Evolutionary conservation across 768 basidiomycete species (phyloP).

Genomic region (Gyrodon lividus): DNA sequence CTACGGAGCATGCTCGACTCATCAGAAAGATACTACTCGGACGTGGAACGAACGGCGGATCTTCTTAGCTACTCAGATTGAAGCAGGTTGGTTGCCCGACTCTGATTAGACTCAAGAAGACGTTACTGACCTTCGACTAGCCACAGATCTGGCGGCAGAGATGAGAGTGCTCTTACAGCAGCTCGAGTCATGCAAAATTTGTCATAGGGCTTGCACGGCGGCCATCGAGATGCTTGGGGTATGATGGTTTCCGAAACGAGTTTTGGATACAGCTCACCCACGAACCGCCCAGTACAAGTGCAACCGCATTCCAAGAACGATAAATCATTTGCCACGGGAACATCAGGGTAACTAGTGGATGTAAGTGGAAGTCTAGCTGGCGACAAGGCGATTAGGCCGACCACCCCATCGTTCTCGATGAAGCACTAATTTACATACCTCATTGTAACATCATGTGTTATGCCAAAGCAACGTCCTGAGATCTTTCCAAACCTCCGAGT

Average conservation of each 20-base stretch:
- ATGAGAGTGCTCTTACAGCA: conserved; percentile 54
- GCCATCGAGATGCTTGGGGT: conserved; percentile 72
- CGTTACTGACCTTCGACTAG: conserved; percentile 32
- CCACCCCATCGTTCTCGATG: background rate
- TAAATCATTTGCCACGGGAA: conserved; percentile 42
- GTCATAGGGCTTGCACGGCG: conserved; percentile 59
- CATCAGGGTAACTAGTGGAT: conserved; percentile 20
- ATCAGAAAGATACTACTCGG: conserved; percentile 42
- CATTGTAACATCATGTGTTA: conserved; percentile 52
- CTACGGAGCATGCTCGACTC: conserved; percentile 60
- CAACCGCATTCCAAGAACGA: conserved; percentile 47
- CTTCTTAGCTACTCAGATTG: conserved; percentile 44
- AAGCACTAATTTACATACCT: conserved; percentile 4
- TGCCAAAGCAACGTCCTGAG: conserved; percentile 89
- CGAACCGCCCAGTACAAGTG: conserved; percentile 56
- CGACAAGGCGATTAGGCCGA: background rate
- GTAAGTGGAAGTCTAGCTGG: conserved; percentile 7
- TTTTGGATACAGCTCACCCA: conserved; percentile 5
- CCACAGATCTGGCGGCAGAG: conserved; percentile 65
- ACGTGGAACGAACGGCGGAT: conserved; percentile 54
- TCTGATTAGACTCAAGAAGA: background rate
- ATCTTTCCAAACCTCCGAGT: conserved; percentile 84
- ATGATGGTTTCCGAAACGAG: conserved; percentile 20
- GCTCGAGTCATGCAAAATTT: conserved; percentile 49
- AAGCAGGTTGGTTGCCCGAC: conserved; percentile 44